These are phyloP conservation scores for Rostrohypoxylon terebratum DNA, from an alignment of 495 filamentous ascomycete species.

Conservation along the genomic window DNA sequence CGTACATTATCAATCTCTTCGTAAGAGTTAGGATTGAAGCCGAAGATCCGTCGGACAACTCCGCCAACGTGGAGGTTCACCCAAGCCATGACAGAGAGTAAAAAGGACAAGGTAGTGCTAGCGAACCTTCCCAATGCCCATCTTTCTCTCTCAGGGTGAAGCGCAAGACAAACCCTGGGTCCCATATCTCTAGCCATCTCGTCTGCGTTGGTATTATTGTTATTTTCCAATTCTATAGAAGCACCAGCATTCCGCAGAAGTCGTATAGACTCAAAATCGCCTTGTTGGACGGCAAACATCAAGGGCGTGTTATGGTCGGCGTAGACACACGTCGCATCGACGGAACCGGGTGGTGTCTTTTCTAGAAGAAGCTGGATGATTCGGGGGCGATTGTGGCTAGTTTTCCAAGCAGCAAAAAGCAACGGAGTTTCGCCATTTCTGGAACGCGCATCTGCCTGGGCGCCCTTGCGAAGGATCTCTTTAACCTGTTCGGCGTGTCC, in stretches of 20 bases:
- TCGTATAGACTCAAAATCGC: slow-evolving; percentile 22
- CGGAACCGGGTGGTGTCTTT: background rate
- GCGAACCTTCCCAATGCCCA: background rate
- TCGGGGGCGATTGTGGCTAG: background rate
- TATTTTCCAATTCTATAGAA: background rate
- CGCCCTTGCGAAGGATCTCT: background rate
- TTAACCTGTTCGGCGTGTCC: slow-evolving; percentile 6
- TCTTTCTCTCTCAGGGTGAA: background rate
- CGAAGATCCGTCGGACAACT: background rate
- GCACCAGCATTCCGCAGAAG: slow-evolving; percentile 19
- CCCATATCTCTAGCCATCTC: slow-evolving; percentile 1
- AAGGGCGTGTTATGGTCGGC: slow-evolving; percentile 15
- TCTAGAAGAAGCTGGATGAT: slow-evolving; percentile 15
- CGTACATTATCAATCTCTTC: background rate
- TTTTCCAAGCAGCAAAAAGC: slow-evolving; percentile 16
- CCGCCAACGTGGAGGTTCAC: background rate
- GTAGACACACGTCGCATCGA: slow-evolving; percentile 3
- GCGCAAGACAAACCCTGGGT: background rate
- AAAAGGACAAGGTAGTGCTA: background rate
- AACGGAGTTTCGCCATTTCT: slow-evolving; percentile 15
- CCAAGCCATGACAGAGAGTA: background rate
- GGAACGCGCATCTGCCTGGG: slow-evolving; percentile 6
- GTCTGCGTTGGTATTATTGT: background rate
- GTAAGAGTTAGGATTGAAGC: background rate
- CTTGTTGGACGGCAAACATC: slow-evolving; percentile 20